Conservation (phyloP, 768 basidiomycete genomes). For the Floccularia luteovirens region DNA sequence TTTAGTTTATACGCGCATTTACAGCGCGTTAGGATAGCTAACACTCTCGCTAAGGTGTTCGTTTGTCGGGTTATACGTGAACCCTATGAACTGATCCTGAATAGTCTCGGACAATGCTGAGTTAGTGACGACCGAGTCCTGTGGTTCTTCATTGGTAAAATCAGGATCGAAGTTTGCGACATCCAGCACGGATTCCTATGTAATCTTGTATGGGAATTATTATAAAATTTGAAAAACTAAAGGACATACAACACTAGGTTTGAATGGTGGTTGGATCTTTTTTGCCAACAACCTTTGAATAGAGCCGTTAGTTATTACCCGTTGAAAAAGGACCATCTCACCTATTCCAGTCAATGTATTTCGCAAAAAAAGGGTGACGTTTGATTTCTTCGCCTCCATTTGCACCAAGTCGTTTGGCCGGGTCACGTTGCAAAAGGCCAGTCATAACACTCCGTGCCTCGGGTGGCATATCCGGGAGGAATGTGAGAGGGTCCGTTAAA, state of each 20-base stretch:
- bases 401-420: constrained; percentile 78
- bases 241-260: constrained; percentile 90
- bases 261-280: constrained; percentile 97
- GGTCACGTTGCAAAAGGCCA: constrained; percentile 85
- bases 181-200: constrained; percentile 83
- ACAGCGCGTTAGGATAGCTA: constrained; percentile 48
- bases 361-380: constrained; percentile 90
- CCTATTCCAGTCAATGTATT: constrained; percentile 89
- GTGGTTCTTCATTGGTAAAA: constrained; percentile 91
- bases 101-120: constrained; percentile 92
- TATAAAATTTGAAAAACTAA: background rate
- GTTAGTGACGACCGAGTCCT: constrained; percentile 94
- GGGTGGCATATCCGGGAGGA: constrained; percentile 80
- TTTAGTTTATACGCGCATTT: too few species aligned
- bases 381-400: constrained; percentile 96
- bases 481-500: constrained; percentile 85
- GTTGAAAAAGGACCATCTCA: constrained; percentile 20
- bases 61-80: constrained; percentile 83
- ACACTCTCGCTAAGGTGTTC: constrained; percentile 83
- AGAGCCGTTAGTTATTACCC: background rate
- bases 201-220: background rate
- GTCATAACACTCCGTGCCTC: constrained; percentile 90
- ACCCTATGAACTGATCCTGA: constrained; percentile 91
- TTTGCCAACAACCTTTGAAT: constrained; percentile 65
- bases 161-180: constrained; percentile 97